These are phyloP conservation scores for Detonula confervacea DNA, from an alignment of 352 stramenopile genomes.

Conservation along the genomic window DNA sequence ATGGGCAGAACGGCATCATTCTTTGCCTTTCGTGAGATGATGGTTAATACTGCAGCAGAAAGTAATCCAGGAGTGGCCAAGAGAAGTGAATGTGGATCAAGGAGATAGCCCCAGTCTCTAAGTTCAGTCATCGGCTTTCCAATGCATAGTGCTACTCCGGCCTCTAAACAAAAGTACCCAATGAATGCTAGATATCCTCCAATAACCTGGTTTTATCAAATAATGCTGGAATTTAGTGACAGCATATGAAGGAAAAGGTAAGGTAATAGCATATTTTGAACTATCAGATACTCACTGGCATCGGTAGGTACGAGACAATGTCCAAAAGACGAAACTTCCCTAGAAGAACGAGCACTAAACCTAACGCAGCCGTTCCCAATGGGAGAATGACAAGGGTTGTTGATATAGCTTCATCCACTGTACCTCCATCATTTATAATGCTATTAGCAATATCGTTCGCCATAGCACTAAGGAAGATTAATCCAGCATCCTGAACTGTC, in stretches of 20 bases:
- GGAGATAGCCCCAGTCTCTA: conserved; percentile 84
- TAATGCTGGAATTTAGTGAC: too few relatives aligned
- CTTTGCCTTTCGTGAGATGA: conserved; percentile 77
- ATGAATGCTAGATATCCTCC: conserved; percentile 93
- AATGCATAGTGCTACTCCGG: conserved; percentile 89
- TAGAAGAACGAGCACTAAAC: conserved; percentile 89
- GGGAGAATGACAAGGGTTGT: conserved; percentile 90
- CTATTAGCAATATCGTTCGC: conserved; percentile 87
- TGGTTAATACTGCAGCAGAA: conserved; percentile 82
- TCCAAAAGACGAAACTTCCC: conserved; percentile 90
- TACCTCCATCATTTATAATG: conserved; percentile 74
- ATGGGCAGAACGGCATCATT: conserved; percentile 55
- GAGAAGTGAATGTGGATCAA: conserved; percentile 81
- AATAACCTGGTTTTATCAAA: too few relatives aligned
- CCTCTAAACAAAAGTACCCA: conserved; percentile 91
- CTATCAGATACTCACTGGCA: conserved; percentile 81
- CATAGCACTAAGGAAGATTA: conserved; percentile 93
- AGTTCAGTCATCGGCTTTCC: conserved; percentile 89
- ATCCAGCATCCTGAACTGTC: conserved; percentile 91
- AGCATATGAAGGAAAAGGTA: not conserved
- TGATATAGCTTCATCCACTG: conserved; percentile 75
- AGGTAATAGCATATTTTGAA: not conserved
- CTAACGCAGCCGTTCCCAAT: conserved; percentile 87
- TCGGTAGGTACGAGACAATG: conserved; percentile 91
- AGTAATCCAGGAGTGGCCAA: conserved; percentile 86